These are phyloP conservation scores for Przewalskia tangutica DNA, from an alignment of 257 asterid species.

Conservation along the genomic window DNA sequence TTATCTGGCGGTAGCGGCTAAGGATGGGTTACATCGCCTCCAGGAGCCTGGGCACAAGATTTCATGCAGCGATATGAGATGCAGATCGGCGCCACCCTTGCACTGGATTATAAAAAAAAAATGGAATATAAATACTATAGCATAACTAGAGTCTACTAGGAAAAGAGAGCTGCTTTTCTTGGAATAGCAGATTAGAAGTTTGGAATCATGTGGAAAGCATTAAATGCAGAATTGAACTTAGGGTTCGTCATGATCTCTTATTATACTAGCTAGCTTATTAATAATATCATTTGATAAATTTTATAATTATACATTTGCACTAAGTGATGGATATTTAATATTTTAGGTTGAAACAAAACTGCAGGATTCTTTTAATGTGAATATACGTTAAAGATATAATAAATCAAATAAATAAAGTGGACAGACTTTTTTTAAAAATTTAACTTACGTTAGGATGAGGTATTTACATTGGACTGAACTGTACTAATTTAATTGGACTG, in stretches of 20 bases:
- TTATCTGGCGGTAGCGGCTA: too few relatives aligned
- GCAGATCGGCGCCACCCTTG: too few relatives aligned
- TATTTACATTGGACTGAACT: too few relatives aligned
- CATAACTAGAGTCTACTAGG: constrained; percentile 22
- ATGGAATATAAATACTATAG: neutral
- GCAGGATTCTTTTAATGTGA: constrained; percentile 18
- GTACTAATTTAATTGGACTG: too few relatives aligned
- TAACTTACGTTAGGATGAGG: neutral
- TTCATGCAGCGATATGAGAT: too few relatives aligned
- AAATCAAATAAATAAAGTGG: too few relatives aligned
- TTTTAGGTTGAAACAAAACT: neutral
- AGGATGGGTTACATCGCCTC: too few relatives aligned
- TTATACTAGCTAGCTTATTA: constrained; percentile 9
- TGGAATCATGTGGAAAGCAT: constrained; percentile 89
- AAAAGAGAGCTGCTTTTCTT: constrained; percentile 45
- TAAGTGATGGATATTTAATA: neutral
- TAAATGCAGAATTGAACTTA: constrained; percentile 68
- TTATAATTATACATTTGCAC: constrained; percentile 40
- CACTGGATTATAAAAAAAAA: too few relatives aligned
- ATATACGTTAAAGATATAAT: neutral
- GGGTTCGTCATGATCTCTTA: constrained; percentile 17
- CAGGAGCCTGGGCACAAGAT: too few relatives aligned
- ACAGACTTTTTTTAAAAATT: too few relatives aligned
- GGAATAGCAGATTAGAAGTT: constrained; percentile 67
- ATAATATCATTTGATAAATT: constrained; percentile 46